A percentile compares a stretch with the other conserved stretches of the same genome.
Conservation (phyloP, 371 early-diverging fungal species). For the Mortierella polycephala region DNA sequence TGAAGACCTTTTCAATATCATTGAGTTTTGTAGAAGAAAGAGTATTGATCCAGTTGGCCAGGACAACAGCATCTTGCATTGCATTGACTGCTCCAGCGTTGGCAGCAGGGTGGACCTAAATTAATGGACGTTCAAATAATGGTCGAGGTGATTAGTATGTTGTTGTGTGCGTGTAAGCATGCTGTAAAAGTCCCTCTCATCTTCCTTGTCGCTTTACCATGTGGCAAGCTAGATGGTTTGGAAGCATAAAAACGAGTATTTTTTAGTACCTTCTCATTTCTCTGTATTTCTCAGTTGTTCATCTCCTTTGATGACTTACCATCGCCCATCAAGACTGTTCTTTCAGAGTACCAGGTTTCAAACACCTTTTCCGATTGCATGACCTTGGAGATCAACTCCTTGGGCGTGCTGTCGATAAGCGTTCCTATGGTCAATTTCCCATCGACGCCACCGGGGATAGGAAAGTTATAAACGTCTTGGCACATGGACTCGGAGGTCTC, state of each 20-base stretch:
- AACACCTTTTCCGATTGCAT: slow-evolving; percentile 15
- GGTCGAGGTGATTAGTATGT: background rate
- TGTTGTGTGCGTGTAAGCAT: no score
- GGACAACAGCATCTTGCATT: slow-evolving; percentile 21
- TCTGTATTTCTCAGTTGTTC: no score
- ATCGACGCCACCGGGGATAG: background rate
- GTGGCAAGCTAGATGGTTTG: slow-evolving; percentile 3
- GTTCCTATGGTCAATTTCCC: slow-evolving; percentile 6
- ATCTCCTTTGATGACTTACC: slow-evolving; percentile 12
- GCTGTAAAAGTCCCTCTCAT: background rate
- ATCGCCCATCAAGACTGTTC: slow-evolving; percentile 13
- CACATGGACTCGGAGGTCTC: no score
- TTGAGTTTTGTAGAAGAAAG: background rate
- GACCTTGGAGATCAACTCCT: background rate
- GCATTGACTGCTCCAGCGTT: slow-evolving; percentile 14
- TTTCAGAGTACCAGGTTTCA: slow-evolving; percentile 10
- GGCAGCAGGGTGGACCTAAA: slow-evolving; percentile 12
- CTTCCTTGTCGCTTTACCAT: slow-evolving; percentile 1
- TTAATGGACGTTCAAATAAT: background rate
- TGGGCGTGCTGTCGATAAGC: slow-evolving; percentile 5
- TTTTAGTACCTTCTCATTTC: no score
- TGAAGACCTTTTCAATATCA: slow-evolving; percentile 13
- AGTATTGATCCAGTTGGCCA: slow-evolving; percentile 21
- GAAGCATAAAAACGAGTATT: background rate
- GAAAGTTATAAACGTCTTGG: no score